Evolutionary conservation across 2,329 filamentous ascomycete species (phyloP).

Genomic region (Diaporthe amygdali): DNA sequence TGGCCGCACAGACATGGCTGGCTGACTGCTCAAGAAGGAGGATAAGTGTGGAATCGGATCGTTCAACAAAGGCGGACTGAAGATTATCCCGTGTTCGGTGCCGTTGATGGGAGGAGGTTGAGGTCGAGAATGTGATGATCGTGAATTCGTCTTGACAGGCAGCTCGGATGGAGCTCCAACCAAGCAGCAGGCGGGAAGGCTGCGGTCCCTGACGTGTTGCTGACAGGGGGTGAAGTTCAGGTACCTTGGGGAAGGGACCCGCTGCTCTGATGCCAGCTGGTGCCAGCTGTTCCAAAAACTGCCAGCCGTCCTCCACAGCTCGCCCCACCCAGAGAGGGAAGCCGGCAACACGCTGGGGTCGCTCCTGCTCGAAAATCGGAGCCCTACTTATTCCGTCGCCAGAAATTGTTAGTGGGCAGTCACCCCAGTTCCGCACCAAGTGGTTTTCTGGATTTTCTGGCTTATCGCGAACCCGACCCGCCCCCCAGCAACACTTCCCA

Average conservation of each 20-base stretch:
- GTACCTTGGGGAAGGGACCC: background rate
- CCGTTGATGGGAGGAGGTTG: background rate
- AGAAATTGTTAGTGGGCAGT: constrained; percentile 16
- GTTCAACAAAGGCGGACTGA: background rate
- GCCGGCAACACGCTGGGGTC: background rate
- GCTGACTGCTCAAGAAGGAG: background rate
- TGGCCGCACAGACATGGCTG: constrained; percentile 80
- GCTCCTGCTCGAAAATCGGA: background rate
- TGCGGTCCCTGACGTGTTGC: constrained; percentile 27
- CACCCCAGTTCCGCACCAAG: constrained; percentile 5
- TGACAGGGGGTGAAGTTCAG: constrained; percentile 14
- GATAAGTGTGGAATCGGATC: background rate
- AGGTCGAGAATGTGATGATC: background rate
- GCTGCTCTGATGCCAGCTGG: background rate
- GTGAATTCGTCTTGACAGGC: constrained; percentile 3
- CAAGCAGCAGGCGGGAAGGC: constrained; percentile 23
- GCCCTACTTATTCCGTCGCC: constrained; percentile 16
- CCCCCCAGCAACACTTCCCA: constrained; percentile 21
- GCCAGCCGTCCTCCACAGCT: background rate
- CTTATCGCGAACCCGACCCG: constrained; percentile 19
- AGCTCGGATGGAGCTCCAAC: constrained; percentile 17
- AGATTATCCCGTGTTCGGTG: background rate
- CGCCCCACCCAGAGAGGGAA: background rate
- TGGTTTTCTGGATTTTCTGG: constrained; percentile 21
- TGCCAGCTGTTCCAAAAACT: background rate